Conservation (phyloP, 1,284 basidiomycete genomes). For the Microbotryum silenes-acaulis region DNA sequence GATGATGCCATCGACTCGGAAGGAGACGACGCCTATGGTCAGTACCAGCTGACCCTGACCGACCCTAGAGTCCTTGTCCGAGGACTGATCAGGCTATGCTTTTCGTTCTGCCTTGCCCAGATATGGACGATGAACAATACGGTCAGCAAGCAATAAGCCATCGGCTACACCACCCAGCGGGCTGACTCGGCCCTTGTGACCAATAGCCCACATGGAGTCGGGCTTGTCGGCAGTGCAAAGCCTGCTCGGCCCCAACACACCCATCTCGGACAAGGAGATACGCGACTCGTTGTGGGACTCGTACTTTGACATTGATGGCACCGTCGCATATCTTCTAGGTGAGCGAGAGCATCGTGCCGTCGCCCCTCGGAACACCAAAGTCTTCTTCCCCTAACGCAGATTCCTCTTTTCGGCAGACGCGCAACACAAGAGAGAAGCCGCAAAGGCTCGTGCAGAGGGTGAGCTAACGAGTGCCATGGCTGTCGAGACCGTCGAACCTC, state of each 20-base stretch:
- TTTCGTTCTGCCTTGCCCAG: background rate
- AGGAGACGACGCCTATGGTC: constrained; percentile 19
- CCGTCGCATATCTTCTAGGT: constrained; percentile 60
- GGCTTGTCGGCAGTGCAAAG: constrained; percentile 60
- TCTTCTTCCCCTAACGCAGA: constrained; percentile 28
- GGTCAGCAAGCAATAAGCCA: constrained; percentile 2
- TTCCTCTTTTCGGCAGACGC: constrained; percentile 16
- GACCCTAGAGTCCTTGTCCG: background rate
- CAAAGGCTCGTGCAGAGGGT: constrained; percentile 66
- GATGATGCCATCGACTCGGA: constrained; percentile 48
- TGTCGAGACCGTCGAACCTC: background rate
- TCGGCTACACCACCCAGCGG: background rate
- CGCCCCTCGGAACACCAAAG: constrained; percentile 1
- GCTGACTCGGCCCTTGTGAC: background rate
- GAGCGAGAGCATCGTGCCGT: background rate
- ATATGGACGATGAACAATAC: constrained; percentile 55
- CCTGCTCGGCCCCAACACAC: constrained; percentile 60
- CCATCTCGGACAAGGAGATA: constrained; percentile 65
- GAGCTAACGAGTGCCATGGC: constrained; percentile 41
- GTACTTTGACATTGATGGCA: constrained; percentile 76
- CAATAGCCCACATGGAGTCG: constrained; percentile 61
- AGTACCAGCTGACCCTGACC: background rate
- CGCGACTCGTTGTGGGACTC: constrained; percentile 78
- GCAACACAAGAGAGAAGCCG: constrained; percentile 31
- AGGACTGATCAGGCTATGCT: background rate